Evolutionary conservation across 2,329 filamentous ascomycete genomes (phyloP).

Genomic region (Hypoxylon sp.): DNA sequence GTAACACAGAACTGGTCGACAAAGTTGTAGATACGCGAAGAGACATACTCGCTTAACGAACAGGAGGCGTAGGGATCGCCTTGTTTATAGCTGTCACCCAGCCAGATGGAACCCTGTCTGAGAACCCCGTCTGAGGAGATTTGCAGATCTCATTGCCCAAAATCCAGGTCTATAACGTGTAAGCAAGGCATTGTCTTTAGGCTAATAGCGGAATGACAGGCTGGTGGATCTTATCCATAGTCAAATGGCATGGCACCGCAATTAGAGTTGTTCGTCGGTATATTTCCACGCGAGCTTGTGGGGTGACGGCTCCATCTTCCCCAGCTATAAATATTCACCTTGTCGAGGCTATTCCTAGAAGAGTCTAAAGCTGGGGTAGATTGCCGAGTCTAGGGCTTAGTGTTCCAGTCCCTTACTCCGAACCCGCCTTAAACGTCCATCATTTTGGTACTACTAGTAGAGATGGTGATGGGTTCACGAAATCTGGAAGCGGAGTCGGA

Average conservation of each 20-base stretch:
- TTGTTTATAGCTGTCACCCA: slow-evolving; percentile 31
- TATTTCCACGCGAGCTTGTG: slow-evolving; percentile 25
- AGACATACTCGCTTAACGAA: slow-evolving; percentile 1
- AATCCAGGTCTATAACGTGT: slow-evolving; percentile 29
- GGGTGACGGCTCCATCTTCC: slow-evolving; percentile 15
- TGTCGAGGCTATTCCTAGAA: slow-evolving; percentile 1
- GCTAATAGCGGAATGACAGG: slow-evolving; percentile 20
- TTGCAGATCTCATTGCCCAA: slow-evolving; percentile 18
- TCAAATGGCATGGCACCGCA: slow-evolving; percentile 9
- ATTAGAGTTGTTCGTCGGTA: slow-evolving; percentile 20
- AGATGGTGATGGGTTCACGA: no score
- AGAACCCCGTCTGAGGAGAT: slow-evolving; percentile 17
- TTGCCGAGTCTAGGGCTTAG: background rate
- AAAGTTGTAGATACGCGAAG: slow-evolving; percentile 1
- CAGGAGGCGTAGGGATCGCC: slow-evolving; percentile 4
- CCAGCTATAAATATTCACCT: slow-evolving; percentile 5
- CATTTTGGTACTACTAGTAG: no score
- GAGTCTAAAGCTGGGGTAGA: slow-evolving; percentile 23
- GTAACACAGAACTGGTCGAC: slow-evolving; percentile 1
- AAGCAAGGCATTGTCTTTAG: slow-evolving; percentile 24
- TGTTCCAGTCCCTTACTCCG: no score
- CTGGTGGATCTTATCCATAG: slow-evolving; percentile 18
- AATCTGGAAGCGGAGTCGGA: no score
- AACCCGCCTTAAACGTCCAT: no score
- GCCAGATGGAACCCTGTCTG: no score